Evolutionary conservation across 176 grass and related monocot species (phyloP).

Genomic region (Oryza meridionalis): DNA sequence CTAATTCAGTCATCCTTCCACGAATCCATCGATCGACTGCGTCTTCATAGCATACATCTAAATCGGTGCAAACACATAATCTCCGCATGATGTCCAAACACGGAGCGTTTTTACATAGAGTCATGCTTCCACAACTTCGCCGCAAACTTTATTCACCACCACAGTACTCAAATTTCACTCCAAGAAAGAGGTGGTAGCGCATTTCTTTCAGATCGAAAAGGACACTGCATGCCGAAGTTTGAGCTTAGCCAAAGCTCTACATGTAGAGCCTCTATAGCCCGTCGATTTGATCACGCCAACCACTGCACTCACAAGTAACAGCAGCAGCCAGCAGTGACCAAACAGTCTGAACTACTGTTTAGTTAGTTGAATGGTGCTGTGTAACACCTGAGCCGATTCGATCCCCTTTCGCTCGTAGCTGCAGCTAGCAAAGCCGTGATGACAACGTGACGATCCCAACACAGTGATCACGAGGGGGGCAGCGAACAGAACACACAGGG

Average conservation of each 20-base stretch:
- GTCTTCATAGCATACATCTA: too few species aligned
- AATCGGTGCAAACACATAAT: too few species aligned
- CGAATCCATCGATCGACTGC: neutral
- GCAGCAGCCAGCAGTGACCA: neutral
- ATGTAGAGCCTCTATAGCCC: neutral
- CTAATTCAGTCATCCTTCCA: neutral
- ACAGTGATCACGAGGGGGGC: neutral
- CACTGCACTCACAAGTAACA: neutral
- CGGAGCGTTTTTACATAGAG: too few species aligned
- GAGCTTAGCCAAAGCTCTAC: neutral
- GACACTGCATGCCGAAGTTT: neutral
- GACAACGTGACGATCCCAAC: neutral
- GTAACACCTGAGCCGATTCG: too few species aligned
- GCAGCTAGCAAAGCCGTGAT: neutral
- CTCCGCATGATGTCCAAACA: too few species aligned
- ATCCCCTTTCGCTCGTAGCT: too few species aligned
- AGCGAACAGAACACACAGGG: neutral
- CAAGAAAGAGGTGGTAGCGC: neutral
- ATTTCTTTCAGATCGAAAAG: constrained; percentile 4
- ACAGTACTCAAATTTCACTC: neutral
- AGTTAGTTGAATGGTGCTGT: neutral
- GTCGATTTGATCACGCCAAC: neutral
- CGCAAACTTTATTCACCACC: neutral
- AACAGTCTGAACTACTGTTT: neutral
- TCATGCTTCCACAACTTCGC: too few species aligned